Conservation (phyloP, 306 rosid species). For the Rosa lucieae region DNA sequence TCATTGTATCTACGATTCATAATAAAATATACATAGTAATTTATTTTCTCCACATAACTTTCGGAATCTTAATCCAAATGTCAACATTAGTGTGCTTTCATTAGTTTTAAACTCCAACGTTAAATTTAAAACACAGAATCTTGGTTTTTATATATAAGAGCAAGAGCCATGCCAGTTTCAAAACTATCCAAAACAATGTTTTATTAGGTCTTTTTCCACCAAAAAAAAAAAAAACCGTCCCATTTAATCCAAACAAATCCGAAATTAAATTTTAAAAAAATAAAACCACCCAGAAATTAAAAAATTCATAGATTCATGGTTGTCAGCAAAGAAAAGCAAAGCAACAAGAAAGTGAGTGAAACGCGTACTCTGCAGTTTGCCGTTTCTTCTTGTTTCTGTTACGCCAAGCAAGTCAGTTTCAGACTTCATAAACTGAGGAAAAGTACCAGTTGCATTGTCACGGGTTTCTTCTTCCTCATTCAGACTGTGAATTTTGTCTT, state of each 20-base stretch:
- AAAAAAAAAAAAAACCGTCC: neutral
- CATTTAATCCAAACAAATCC: neutral
- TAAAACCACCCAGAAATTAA: neutral
- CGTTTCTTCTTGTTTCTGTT: neutral
- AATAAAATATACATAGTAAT: too few species aligned
- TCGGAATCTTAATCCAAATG: too few species aligned
- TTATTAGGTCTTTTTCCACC: neutral
- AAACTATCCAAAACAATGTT: neutral
- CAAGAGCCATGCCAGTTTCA: neutral
- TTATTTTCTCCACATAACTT: too few species aligned
- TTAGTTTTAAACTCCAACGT: too few species aligned
- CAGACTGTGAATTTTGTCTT: neutral
- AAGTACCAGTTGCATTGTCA: neutral
- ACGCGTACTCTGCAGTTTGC: neutral
- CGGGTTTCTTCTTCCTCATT: neutral
- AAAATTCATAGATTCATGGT: neutral
- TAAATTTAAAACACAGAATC: neutral
- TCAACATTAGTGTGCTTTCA: too few species aligned
- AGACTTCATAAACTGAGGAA: neutral
- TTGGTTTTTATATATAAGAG: neutral
- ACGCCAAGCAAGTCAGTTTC: neutral
- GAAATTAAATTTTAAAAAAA: neutral
- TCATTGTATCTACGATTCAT: too few species aligned
- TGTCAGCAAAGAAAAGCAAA: neutral
- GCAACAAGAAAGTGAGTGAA: neutral